Percentiles rank a stretch among this genome's conserved stretches.
phyloP scores from a whole-genome alignment of 139 green algal species.

The Astrephomene gubernaculifera region DNA sequence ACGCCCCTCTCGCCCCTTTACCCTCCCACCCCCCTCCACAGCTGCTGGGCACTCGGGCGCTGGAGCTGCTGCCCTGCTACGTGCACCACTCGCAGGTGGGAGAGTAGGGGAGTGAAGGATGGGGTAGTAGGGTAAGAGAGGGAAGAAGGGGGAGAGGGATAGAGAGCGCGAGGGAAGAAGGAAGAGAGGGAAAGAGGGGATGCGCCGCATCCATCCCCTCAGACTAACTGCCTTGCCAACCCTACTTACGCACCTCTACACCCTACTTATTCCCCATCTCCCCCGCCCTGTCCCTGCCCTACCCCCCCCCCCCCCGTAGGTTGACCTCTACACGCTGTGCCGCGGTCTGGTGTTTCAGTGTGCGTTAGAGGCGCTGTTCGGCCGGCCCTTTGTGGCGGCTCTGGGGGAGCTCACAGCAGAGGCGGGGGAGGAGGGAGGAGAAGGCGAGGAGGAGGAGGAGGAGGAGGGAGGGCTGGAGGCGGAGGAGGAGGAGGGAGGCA shows the following conservation, averaged over 20 bases:
- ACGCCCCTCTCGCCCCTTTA: neutral
- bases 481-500: neutral
- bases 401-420: neutral
- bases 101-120: no score
- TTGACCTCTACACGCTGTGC: constrained; percentile 66
- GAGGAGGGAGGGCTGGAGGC: no score
- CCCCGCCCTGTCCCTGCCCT: neutral
- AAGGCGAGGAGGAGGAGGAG: neutral
- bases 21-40: neutral
- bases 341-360: constrained; percentile 66
- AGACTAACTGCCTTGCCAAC: no score
- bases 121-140: no score
- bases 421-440: neutral
- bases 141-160: no score
- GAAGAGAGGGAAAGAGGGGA: no score
- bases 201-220: no score
- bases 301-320: constrained; percentile 48
- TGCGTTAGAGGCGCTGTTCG: constrained; percentile 67
- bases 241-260: no score
- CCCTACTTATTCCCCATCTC: no score
- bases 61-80: constrained; percentile 34
- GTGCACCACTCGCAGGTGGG: constrained; percentile 36
- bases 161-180: no score
- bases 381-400: constrained; percentile 3
- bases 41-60: neutral